Base-by-base conservation (phyloP, 2,329 filamentous ascomycete genomes). In the Neonectria hederae region DNA sequence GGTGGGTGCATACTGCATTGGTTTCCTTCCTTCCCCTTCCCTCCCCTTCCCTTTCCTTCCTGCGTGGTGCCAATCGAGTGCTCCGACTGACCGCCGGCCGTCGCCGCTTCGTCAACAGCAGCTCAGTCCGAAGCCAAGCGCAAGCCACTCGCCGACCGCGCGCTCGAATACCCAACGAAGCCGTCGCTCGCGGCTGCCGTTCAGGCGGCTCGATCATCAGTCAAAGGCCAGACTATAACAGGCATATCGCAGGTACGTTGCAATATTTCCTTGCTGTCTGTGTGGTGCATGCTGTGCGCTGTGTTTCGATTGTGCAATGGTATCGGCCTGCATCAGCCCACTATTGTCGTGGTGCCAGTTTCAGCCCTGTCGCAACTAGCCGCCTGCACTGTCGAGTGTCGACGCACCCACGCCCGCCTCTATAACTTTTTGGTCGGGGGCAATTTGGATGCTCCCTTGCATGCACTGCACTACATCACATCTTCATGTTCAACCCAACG, bases 101-200 rank as follows among this genome's bases (percentile, higher is more conserved):
- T 38, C 22, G 30, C 32, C 54, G 54, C 45, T 55, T 42, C 54
- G 26, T 62, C 62, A 59, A 54, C 67, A 89, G 87, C 83, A 55
- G 69, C 79, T 22, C 82, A 87, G 71, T 83, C 88, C 21, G 84
- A 88, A 54, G 73, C 87, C 3, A 91, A 91, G 77, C 83, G 89
- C 61, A 88, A 88, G 72, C 87, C 86, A 14, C 77, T 89, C 26
- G 78, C 77, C 21, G 86, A 90, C 60, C 82, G 82, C 68, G 86
- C 83, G 32, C 83, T 77, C 65, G 87, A 90, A 63, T 84, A 82
- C 65, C 76, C 79, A 19, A 43, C 80, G 32, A 82, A 77, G 63
- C 76, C 78, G 48, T 75, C 81, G 14, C 76, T 78, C 54, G 74
- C 77, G 32, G 75, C 80, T 64, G 79, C 81, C 60, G 80, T 79